These are phyloP conservation scores for Pichia sp. DNA, from an alignment of 1,139 yeast genomes.

Conservation along the genomic window DNA sequence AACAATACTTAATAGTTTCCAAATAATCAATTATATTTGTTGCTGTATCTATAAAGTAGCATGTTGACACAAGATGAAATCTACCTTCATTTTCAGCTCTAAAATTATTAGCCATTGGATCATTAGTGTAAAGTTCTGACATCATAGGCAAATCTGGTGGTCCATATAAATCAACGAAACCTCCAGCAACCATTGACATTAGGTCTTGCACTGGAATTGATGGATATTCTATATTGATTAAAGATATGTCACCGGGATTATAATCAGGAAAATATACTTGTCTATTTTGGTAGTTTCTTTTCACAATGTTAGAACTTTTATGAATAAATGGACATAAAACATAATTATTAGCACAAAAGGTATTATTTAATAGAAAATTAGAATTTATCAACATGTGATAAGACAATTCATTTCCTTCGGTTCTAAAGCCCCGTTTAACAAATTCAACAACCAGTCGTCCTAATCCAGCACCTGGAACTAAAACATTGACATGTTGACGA, in stretches of 20 bases:
- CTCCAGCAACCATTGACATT: conserved; percentile 77
- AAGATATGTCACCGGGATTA: conserved; percentile 35
- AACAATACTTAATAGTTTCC: conserved; percentile 46
- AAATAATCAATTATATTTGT: conserved; percentile 66
- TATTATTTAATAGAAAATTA: conserved; percentile 53
- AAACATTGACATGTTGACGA: conserved; percentile 40
- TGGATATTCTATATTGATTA: conserved; percentile 31
- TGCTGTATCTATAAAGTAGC: conserved; percentile 78
- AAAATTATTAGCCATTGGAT: conserved; percentile 37
- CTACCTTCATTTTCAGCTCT: conserved; percentile 33
- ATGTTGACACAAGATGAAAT: conserved; percentile 58
- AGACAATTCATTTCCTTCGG: conserved; percentile 84
- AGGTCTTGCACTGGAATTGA: conserved; percentile 42
- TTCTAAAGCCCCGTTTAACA: conserved; percentile 57
- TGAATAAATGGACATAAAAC: conserved; percentile 51
- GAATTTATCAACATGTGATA: conserved; percentile 75
- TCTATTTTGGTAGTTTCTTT: conserved; percentile 41
- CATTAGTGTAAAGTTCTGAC: conserved; percentile 36
- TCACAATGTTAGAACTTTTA: conserved; percentile 41
- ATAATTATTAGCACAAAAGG: conserved; percentile 35
- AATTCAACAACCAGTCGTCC: conserved; percentile 75
- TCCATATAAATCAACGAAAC: conserved; percentile 72
- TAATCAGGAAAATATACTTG: conserved; percentile 50
- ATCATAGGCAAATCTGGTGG: conserved; percentile 34
- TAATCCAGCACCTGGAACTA: conserved; percentile 81